Percentiles rank a stretch among this genome's conserved stretches.
Evolutionary conservation across 768 basidiomycete genomes (phyloP).

Genomic region (Kondoa subrosea): DNA sequence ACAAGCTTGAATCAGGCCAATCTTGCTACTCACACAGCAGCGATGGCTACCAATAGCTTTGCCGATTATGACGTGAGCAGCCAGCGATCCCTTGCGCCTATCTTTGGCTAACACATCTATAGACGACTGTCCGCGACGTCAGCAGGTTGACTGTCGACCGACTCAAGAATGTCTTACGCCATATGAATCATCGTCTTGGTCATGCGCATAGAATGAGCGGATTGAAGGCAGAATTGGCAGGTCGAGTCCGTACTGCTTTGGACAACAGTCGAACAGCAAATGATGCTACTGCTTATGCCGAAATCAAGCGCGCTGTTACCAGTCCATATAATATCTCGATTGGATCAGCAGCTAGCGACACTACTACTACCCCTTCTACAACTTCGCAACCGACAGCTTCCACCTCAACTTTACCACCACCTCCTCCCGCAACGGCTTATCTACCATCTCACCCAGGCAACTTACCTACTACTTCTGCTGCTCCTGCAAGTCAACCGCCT

Average conservation of each 20-base stretch:
- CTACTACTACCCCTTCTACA: neutral
- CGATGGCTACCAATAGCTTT: neutral
- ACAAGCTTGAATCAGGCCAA: neutral
- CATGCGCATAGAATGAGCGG: constrained; percentile 8
- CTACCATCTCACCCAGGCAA: neutral
- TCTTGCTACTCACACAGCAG: neutral
- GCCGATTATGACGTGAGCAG: neutral
- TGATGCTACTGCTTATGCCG: neutral
- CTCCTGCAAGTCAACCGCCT: neutral
- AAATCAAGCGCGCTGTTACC: neutral
- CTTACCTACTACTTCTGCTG: neutral
- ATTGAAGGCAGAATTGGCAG: constrained; percentile 8
- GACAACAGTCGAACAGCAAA: too few species aligned
- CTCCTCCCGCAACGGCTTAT: neutral
- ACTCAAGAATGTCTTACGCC: constrained; percentile 15
- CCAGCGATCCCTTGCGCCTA: neutral
- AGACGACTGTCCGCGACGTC: neutral
- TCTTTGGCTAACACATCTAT: neutral
- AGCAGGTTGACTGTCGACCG: constrained; percentile 19
- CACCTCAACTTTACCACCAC: neutral
- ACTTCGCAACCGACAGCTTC: neutral
- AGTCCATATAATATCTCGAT: neutral
- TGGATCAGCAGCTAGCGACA: neutral
- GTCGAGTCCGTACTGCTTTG: neutral
- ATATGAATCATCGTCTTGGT: constrained; percentile 1